These are phyloP conservation scores for Ceratobasidium sp. DNA, from an alignment of 1,284 basidiomycete genomes.

Conservation along the genomic window DNA sequence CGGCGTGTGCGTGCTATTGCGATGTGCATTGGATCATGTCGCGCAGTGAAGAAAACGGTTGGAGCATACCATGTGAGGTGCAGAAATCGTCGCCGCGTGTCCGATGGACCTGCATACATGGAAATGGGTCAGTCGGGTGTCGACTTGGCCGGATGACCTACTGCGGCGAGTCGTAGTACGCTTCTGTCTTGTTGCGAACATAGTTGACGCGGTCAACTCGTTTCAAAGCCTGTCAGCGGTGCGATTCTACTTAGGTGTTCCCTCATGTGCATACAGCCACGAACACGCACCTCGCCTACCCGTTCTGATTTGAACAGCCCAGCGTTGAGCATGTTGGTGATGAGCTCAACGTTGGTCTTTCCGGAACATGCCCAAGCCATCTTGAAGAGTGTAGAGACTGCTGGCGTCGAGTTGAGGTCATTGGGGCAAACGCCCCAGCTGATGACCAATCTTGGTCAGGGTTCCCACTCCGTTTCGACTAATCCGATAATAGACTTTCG, in stretches of 20 bases:
- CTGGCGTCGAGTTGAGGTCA: slow-evolving; percentile 20
- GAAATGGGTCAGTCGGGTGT: background rate
- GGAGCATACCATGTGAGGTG: slow-evolving; percentile 80
- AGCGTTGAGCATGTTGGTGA: slow-evolving; percentile 66
- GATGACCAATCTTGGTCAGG: background rate
- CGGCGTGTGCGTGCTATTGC: slow-evolving; percentile 78
- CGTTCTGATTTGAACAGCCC: slow-evolving; percentile 64
- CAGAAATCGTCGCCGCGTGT: slow-evolving; percentile 84
- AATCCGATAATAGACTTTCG: background rate
- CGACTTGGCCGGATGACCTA: slow-evolving; percentile 50
- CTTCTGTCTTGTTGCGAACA: slow-evolving; percentile 60
- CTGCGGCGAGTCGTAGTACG: slow-evolving; percentile 85
- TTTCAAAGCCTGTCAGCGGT: slow-evolving; percentile 66
- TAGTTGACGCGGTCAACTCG: slow-evolving; percentile 78
- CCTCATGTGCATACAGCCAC: slow-evolving; percentile 2
- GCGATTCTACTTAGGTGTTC: slow-evolving; percentile 15
- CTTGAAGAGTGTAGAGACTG: slow-evolving; percentile 8
- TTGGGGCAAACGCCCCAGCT: slow-evolving; percentile 4
- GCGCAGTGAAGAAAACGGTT: background rate
- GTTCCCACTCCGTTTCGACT: background rate
- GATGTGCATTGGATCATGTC: background rate
- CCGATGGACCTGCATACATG: slow-evolving; percentile 66
- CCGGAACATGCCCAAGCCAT: slow-evolving; percentile 88
- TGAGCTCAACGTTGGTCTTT: slow-evolving; percentile 70
- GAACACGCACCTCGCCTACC: slow-evolving; percentile 56